Base-by-base conservation (phyloP, 768 basidiomycete species). In the Sporobolomyces phaffii region DNA sequence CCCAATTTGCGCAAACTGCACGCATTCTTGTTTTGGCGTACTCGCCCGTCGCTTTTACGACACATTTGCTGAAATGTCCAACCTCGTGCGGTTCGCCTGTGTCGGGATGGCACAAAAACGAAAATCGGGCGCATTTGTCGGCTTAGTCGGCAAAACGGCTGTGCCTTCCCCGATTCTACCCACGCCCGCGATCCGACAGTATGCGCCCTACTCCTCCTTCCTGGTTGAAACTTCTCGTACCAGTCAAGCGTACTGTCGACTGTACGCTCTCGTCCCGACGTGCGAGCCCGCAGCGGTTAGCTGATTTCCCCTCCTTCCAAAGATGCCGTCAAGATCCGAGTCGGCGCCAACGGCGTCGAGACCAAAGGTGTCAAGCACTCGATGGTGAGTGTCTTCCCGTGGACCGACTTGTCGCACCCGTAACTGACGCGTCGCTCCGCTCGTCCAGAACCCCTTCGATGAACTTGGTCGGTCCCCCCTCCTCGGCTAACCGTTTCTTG, bases 261-360 rank as follows among this genome's bases (percentile, higher is more conserved):
- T 99, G 90, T 85, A 88, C 7, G 18, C 11, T 31, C 36, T 43
- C 20, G n/a, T n/a, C n/a, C n/a, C n/a, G n/a, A n/a, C n/a, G n/a
- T n/a, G n/a, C n/a, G n/a, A n/a, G n/a, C n/a, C n/a, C n/a, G n/a
- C n/a, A n/a, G n/a, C n/a, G n/a, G n/a, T n/a, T 43, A 38, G 9
- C 26, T 9, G 1, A 3, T 24, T 45, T 31, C 49, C 14, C 40
- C 31, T 52, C 49, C 34, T 7, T 17, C 33, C 26, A 18, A 43
- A 61, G 62, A 68, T 29, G 59, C 65, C 54, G 79, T 79, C 79
- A 98, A 97, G 83, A 96, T 99, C 80, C 89, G 94, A 57, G 91
- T 99, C 54, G 94, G 94, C 77, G 84, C 91, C 76, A 96, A 91
- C 40, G 96, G 92, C 18, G 85, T 99, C 45, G 94, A 99, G 81